phyloP scores from a whole-genome alignment of 2,329 filamentous ascomycete species.

The Ophiostoma pallidulum region DNA sequence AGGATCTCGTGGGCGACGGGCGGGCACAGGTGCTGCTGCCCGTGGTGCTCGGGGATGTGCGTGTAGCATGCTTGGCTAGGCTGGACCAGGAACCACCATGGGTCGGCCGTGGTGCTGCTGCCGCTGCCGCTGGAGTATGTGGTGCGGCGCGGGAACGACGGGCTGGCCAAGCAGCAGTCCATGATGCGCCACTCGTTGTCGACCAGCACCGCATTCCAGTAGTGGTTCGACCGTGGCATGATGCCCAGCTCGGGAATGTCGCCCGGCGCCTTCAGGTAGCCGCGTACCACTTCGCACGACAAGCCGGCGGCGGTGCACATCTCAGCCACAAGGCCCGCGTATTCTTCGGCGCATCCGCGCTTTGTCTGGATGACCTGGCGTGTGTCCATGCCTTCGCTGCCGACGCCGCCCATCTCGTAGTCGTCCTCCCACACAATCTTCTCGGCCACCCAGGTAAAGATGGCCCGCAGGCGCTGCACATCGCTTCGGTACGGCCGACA shows the following conservation, averaged over 20 bases:
- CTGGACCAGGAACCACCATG: conserved; percentile 87
- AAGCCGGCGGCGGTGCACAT: conserved; percentile 91
- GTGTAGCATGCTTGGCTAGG: conserved; percentile 92
- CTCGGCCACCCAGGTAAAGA: conserved; percentile 97
- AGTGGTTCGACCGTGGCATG: conserved; percentile 85
- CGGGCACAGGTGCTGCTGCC: conserved; percentile 89
- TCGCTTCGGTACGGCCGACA: conserved; percentile 92
- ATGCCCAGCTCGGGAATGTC: conserved; percentile 72
- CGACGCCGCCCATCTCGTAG: conserved; percentile 55
- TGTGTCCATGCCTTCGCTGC: conserved; percentile 70
- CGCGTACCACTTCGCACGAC: conserved; percentile 75
- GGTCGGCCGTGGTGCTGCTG: conserved; percentile 62
- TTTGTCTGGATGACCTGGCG: conserved; percentile 75
- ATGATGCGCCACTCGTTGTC: conserved; percentile 96
- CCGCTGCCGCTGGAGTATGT: conserved; percentile 57
- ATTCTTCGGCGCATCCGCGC: conserved; percentile 79
- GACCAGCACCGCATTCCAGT: conserved; percentile 91
- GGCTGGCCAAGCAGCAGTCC: conserved; percentile 84
- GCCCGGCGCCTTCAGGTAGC: conserved; percentile 84
- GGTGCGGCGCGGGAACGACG: conserved; percentile 73
- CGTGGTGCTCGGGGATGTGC: conserved; percentile 77
- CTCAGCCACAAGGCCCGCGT: conserved; percentile 77
- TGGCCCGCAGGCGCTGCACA: conserved; percentile 82
- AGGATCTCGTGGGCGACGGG: conserved; percentile 78
- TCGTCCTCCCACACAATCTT: conserved; percentile 94